Base-by-base conservation (phyloP, 768 basidiomycete species). In the Rhodocollybia butyracea region DNA sequence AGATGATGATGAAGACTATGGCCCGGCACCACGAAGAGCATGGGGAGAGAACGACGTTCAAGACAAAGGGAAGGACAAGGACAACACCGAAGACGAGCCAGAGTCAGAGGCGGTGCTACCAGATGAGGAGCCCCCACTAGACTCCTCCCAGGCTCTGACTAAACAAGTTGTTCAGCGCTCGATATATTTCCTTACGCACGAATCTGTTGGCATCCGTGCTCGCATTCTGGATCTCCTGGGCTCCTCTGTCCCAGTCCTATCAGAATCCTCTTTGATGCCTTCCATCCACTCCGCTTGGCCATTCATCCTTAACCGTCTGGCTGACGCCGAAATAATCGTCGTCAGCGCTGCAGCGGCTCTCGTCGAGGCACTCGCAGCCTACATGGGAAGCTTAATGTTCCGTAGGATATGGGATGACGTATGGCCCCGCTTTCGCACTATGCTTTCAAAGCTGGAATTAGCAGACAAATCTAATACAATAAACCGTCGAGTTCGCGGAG, bases 261-360 rank as follows among this genome's bases (percentile, higher is more conserved):
- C 79, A 0, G 86, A 87, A 63, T 82, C 85, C 12, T 83, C 88
- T 15, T 79, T 98, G 17, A 79, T 98, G 38, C 90, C 94, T 2
- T 79, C 89, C 4, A 81, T 98, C 32, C 91, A 98, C 68, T 80
- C 81, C 21, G 88, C 91, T 2, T 99, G 97, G 97, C 92, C 93
- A n/a, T 91, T 88, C 68, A 83, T 99, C 61, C 71, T 98, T 54
- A 93, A 93, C 61, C 81, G 96, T 7, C 76, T 98, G 12, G 66
- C 68, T 13, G 91, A 94, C 63, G 41, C 76, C 0, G 89, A 94
- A 64, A 73, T 84, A 0, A 94, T 84, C 61, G 93, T 98, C 27
- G 82, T 94, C 58, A 81, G 81, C 52, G 88, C 89, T 22, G 86
- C 92, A 1, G 85, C 88, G 1, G 72, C 70, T 3, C 72, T 97